These are phyloP conservation scores for Luvunga scandens DNA, from an alignment of 345 rosid genomes.

Conservation along the genomic window DNA sequence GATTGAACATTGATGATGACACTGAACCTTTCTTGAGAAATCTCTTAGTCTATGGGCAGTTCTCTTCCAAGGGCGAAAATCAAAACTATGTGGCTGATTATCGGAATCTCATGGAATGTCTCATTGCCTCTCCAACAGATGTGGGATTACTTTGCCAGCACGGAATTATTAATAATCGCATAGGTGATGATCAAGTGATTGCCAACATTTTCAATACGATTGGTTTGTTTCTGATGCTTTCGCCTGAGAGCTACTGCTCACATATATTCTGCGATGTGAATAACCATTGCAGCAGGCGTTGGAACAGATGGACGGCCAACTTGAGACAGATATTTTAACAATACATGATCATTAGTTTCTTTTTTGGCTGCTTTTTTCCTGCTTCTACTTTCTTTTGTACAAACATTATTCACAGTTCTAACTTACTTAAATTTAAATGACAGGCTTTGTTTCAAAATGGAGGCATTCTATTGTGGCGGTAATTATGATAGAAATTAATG, in stretches of 20 bases:
- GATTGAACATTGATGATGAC: background rate
- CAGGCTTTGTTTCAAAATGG: no score
- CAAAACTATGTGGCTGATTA: no score
- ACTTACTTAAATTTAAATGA: background rate
- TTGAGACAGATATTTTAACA: no score
- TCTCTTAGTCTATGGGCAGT: conserved; percentile 18
- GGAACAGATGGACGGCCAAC: no score
- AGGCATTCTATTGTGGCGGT: no score
- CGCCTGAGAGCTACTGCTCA: background rate
- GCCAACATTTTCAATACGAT: conserved; percentile 13
- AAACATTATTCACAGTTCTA: background rate
- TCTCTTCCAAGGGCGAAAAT: background rate
- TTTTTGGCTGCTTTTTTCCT: background rate
- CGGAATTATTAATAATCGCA: no score
- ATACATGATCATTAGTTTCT: conserved; percentile 6
- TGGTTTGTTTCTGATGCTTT: background rate
- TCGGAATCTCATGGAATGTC: no score
- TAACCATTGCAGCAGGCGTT: no score
- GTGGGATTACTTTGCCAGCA: no score
- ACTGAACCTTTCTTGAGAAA: conserved; percentile 16
- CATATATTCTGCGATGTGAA: background rate
- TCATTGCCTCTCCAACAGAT: no score
- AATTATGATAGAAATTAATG: no score
- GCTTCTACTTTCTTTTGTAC: background rate
- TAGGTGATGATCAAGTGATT: no score